These are phyloP conservation scores for Canavalia ensiformis DNA, from an alignment of 306 rosid genomes.

Conservation along the genomic window DNA sequence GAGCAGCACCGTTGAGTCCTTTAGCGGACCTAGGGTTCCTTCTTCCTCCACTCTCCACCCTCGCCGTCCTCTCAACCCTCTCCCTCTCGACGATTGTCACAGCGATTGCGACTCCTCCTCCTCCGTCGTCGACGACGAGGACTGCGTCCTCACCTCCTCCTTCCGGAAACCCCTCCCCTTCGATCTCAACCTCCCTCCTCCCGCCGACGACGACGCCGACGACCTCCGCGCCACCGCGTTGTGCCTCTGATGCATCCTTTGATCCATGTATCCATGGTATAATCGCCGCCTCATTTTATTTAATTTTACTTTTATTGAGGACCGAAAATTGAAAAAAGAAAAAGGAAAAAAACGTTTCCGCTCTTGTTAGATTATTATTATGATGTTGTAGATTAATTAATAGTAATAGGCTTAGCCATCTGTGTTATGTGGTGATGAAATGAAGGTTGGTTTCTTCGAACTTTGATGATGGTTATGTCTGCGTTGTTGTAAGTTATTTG, in stretches of 20 bases:
- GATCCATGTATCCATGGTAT: neutral
- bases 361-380: constrained; percentile 53
- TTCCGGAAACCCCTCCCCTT: constrained; percentile 63
- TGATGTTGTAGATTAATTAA: constrained; percentile 57
- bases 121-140: constrained; percentile 77
- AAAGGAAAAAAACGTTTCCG: neutral
- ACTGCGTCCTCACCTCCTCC: constrained; percentile 70
- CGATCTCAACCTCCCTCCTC: constrained; percentile 89
- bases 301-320: neutral
- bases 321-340: neutral
- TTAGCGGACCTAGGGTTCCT: constrained; percentile 76
- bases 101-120: constrained; percentile 96
- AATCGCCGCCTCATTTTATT: neutral
- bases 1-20: constrained; percentile 95
- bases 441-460: constrained; percentile 41
- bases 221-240: constrained; percentile 68
- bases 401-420: constrained; percentile 43
- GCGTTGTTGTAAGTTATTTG: constrained; percentile 66
- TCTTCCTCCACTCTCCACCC: constrained; percentile 42
- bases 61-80: constrained; percentile 49
- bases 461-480: constrained; percentile 48
- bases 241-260: constrained; percentile 58
- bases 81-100: constrained; percentile 69
- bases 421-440: constrained; percentile 38
- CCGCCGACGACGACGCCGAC: constrained; percentile 39